phyloP scores from a whole-genome alignment of 108 stramenopile species.

The Stephanodiscus triporus region DNA sequence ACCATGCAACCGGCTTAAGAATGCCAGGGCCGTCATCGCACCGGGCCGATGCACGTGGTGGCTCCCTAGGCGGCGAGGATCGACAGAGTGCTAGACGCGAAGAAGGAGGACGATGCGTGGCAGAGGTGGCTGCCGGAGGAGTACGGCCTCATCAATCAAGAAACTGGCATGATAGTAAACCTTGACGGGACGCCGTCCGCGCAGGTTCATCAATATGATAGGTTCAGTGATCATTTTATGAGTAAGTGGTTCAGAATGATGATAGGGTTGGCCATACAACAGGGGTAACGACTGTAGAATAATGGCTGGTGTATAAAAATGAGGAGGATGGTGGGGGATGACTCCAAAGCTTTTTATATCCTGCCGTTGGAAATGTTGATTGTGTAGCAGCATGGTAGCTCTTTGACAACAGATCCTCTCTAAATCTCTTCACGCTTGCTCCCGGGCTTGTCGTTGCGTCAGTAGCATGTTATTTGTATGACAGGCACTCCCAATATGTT shows the following conservation, averaged over 20 bases:
- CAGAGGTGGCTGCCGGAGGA: neutral
- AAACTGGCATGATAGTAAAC: slow-evolving; percentile 18
- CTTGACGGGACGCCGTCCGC: slow-evolving; percentile 14
- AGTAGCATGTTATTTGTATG: too few relatives aligned
- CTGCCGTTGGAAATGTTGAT: too few relatives aligned
- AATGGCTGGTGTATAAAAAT: too few relatives aligned
- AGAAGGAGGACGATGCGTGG: too few relatives aligned
- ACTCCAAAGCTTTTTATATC: too few relatives aligned
- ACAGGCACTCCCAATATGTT: too few relatives aligned
- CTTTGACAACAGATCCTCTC: too few relatives aligned
- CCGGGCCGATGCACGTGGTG: neutral
- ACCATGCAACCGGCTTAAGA: neutral
- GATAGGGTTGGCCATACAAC: slow-evolving; percentile 18
- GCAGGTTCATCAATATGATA: slow-evolving; percentile 19
- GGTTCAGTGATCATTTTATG: slow-evolving; percentile 8
- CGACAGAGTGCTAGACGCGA: too few relatives aligned
- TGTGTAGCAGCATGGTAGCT: too few relatives aligned
- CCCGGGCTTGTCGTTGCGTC: too few relatives aligned
- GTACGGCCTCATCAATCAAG: neutral
- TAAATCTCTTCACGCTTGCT: too few relatives aligned
- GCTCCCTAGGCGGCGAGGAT: neutral
- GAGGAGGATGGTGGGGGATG: too few relatives aligned
- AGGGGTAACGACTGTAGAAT: slow-evolving; percentile 34
- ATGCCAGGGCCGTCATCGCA: neutral
- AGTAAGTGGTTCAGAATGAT: slow-evolving; percentile 4